Evolutionary conservation across 768 basidiomycete genomes (phyloP), one percentile per base, ranked within the genome.

Genomic region (Mycena leptocephala): DNA sequence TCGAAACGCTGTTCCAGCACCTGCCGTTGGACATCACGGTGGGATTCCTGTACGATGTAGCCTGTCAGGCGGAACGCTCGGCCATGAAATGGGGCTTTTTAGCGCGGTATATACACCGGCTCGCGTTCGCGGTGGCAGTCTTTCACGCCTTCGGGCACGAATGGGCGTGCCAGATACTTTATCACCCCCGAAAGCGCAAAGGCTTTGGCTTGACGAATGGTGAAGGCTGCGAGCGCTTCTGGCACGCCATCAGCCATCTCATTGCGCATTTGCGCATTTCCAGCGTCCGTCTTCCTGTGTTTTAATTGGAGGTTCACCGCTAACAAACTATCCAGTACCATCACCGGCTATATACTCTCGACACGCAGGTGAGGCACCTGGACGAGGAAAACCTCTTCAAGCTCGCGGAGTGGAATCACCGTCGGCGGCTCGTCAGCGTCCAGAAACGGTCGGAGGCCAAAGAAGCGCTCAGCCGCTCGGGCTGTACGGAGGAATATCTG

Each of bases 71-170:
- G 2, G 74, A 85, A 4, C 78, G 80, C 14, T 81, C 80, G 43
- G 82, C 79, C 28, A 37, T 75, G 4, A 83, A 81, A 53, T 81
- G 80, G 76, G 78, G 78, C 6, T 84, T 86, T 67, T 41, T 85
- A 1, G 56, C 74, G 1, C 70, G 80, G 3, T 76, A 82, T 26
- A 51, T 82, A 3, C n/a, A 73, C 8, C 77, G 82, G 0, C 65
- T 87, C 5, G 26, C 56, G 2, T 87, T 83, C 59, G 83, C 79
- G 3, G 82, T 85, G 1, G 82, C 85, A 1, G 84, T 86, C 0
- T 85, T 88, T 75, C 87, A 88, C 81, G 84, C 85, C 0, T 88
- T 85, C 72, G 85, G 86, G 1, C 87, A 88, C 69, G 82, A 85
- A 43, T 87, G 87, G 86, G 78, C 83, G 13, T 87, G 86, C 67